Evolutionary conservation across 768 basidiomycete genomes (phyloP).

Genomic region (Hericium coralloides): DNA sequence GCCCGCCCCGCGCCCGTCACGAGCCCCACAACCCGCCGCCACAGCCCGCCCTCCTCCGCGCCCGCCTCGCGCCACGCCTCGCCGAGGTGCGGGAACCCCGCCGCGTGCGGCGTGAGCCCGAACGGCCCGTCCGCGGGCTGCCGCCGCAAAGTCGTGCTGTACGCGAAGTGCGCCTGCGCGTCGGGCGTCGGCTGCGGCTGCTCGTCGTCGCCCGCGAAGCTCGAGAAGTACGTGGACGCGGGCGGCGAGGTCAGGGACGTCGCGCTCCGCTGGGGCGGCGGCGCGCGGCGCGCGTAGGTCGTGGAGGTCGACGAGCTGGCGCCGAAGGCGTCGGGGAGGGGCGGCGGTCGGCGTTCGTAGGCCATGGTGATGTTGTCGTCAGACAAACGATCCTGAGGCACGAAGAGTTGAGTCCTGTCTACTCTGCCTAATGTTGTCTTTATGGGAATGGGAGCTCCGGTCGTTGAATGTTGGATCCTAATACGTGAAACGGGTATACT

Average conservation of each 20-base stretch:
- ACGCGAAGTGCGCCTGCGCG: slow-evolving; percentile 70
- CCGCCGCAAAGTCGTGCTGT: slow-evolving; percentile 70
- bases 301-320: no score
- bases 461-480: no score
- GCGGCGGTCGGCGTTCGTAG: no score
- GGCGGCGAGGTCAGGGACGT: slow-evolving; percentile 49
- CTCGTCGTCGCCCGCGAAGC: slow-evolving; percentile 38
- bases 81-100: slow-evolving; percentile 30
- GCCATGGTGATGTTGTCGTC: no score
- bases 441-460: no score
- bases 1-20: slow-evolving; percentile 27
- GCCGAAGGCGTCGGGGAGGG: no score
- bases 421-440: no score
- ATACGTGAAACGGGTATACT: no score
- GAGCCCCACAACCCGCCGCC: slow-evolving; percentile 33
- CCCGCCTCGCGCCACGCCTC: slow-evolving; percentile 20
- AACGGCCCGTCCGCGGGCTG: slow-evolving; percentile 47
- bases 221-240: slow-evolving; percentile 72
- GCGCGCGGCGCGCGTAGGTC: slow-evolving; percentile 1
- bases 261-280: not conserved
- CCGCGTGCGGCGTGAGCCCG: slow-evolving; percentile 23
- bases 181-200: slow-evolving; percentile 48
- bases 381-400: no score
- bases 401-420: no score
- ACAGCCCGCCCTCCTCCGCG: slow-evolving; percentile 30